phyloP scores from a whole-genome alignment of 2,329 filamentous ascomycete genomes.

The Orbilia oligospora region DNA sequence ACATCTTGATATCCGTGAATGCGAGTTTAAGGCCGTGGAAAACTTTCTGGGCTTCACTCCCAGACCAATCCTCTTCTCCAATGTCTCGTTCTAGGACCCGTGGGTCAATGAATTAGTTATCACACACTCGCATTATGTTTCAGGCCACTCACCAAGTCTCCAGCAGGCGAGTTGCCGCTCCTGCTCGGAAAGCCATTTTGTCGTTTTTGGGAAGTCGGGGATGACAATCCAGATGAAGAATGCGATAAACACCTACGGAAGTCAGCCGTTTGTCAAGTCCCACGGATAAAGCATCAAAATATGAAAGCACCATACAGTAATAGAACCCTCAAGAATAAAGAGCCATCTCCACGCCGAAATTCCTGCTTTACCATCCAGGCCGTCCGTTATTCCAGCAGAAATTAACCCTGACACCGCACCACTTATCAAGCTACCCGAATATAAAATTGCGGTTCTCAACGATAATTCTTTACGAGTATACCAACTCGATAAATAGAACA shows the following conservation, averaged over 20 bases:
- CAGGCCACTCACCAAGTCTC: constrained; percentile 68
- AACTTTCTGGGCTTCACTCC: constrained; percentile 72
- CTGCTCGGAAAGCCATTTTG: constrained; percentile 74
- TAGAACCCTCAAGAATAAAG: constrained; percentile 79
- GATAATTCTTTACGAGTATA: constrained; percentile 79
- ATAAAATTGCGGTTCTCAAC: constrained; percentile 76
- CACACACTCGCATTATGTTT: background rate
- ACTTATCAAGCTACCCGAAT: constrained; percentile 78
- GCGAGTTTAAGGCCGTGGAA: constrained; percentile 73
- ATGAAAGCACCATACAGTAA: constrained; percentile 69
- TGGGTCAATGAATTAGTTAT: constrained; percentile 7
- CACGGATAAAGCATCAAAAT: background rate
- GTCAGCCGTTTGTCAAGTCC: background rate
- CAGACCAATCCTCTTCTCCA: constrained; percentile 76
- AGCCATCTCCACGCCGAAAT: constrained; percentile 77
- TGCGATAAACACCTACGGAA: constrained; percentile 71
- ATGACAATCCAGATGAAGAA: constrained; percentile 74
- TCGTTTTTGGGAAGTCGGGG: constrained; percentile 77
- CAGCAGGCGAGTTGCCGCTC: constrained; percentile 74
- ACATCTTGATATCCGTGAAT: constrained; percentile 74
- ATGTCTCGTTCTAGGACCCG: constrained; percentile 68
- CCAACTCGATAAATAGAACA: constrained; percentile 75
- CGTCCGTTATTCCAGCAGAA: constrained; percentile 76
- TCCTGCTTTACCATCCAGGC: constrained; percentile 74
- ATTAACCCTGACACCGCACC: constrained; percentile 80